A percentile compares a stretch with the other conserved stretches of the same genome.
Conservation (phyloP, 75 land plant species). For the Gnetum montanum region DNA sequence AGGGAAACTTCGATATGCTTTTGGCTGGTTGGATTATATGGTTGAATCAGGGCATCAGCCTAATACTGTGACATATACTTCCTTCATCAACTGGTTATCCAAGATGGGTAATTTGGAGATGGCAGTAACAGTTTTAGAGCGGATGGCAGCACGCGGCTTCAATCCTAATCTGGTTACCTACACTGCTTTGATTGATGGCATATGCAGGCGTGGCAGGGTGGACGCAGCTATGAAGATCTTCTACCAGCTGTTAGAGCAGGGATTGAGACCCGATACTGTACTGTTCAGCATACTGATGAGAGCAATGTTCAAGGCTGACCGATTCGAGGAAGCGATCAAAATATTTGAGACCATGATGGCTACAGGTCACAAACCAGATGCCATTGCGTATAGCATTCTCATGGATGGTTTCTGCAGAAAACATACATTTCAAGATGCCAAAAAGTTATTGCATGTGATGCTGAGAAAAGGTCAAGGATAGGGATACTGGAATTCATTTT, state of each 20-base stretch:
- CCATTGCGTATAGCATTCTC: too few relatives aligned
- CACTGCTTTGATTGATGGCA: conserved; percentile 11
- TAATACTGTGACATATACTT: conserved; percentile 3
- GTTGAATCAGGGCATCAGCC: neutral
- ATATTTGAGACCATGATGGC: conserved; percentile 14
- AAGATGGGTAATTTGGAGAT: conserved; percentile 8
- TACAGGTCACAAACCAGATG: conserved; percentile 4
- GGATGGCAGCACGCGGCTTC: conserved; percentile 13
- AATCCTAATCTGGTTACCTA: conserved; percentile 18
- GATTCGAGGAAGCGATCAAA: conserved; percentile 7
- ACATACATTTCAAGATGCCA: too few relatives aligned
- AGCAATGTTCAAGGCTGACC: conserved; percentile 13
- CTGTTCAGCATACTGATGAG: conserved; percentile 16
- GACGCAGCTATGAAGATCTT: conserved; percentile 10
- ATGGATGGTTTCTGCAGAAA: too few relatives aligned
- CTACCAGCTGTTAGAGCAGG: conserved; percentile 15
- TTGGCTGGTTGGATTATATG: conserved; percentile 13
- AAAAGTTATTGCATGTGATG: too few relatives aligned
- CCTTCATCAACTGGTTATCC: conserved; percentile 15
- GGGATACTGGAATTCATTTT: too few relatives aligned
- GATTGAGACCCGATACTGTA: conserved; percentile 15
- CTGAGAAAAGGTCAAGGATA: too few relatives aligned
- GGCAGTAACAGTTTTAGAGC: conserved; percentile 8
- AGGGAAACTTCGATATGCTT: conserved; percentile 1
- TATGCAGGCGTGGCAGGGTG: conserved; percentile 11